Evolutionary conservation across 192 early-diverging fungal genomes (phyloP).

Genomic region (Gigaspora rosea): DNA sequence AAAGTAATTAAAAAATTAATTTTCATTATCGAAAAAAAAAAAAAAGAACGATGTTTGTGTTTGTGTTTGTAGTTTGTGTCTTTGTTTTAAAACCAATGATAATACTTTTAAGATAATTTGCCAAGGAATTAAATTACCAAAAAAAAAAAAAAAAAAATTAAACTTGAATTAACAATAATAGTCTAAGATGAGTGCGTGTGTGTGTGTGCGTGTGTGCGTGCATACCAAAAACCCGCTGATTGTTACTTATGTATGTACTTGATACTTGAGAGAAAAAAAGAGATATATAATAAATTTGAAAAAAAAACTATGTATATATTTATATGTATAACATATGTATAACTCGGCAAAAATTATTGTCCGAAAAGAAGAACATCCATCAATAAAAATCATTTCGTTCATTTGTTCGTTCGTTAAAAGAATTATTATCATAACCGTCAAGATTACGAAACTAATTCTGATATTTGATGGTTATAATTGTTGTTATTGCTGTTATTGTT

Average conservation of each 20-base stretch:
- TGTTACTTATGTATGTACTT: no score
- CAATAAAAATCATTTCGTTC: no score
- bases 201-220: background rate
- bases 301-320: no score
- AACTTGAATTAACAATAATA: background rate
- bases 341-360: no score
- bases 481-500: background rate
- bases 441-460: background rate
- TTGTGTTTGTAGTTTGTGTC: background rate
- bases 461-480: background rate
- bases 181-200: background rate
- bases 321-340: no score
- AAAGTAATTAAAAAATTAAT: background rate
- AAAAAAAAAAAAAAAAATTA: background rate
- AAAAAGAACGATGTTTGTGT: background rate
- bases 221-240: background rate
- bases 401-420: background rate
- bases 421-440: background rate
- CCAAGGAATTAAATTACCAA: background rate
- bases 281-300: no score
- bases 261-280: no score
- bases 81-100: background rate
- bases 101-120: background rate
- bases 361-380: no score
- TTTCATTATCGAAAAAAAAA: background rate